A percentile compares a stretch with the other conserved stretches of the same genome.
Evolutionary conservation across 495 filamentous ascomycete species (phyloP).

Genomic region (Tuber magnatum): DNA sequence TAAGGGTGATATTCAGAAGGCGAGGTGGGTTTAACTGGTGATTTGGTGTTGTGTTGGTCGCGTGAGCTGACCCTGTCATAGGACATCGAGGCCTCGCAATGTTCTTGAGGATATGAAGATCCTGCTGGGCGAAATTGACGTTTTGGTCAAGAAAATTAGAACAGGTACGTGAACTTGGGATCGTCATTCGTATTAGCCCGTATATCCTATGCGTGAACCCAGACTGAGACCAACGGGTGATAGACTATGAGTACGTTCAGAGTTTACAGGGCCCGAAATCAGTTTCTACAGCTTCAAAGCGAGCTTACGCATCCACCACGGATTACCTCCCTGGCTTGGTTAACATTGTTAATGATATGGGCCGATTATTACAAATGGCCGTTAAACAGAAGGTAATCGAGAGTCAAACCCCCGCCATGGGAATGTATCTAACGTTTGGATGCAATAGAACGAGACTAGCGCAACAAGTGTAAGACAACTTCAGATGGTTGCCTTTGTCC

Average conservation of each 20-base stretch:
- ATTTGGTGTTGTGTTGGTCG: not conserved
- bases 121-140: constrained; percentile 76
- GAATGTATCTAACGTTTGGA: not conserved
- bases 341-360: constrained; percentile 66
- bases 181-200: not conserved
- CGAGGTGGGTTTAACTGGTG: constrained; percentile 10
- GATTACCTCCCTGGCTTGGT: constrained; percentile 75
- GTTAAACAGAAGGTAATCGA: constrained; percentile 49
- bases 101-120: constrained; percentile 47
- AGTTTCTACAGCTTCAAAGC: constrained; percentile 71
- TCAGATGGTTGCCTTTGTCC: constrained; percentile 70
- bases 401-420: not conserved
- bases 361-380: constrained; percentile 60
- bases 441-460: constrained; percentile 51
- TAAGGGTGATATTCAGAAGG: constrained; percentile 44
- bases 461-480: constrained; percentile 61
- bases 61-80: not conserved
- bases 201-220: not conserved
- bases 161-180: constrained; percentile 42
- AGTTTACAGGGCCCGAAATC: constrained; percentile 60
- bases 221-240: not conserved
- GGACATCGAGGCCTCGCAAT: constrained; percentile 20
- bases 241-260: constrained; percentile 71
- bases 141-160: constrained; percentile 73
- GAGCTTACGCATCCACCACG: constrained; percentile 76